These are phyloP conservation scores for Backusella luteola DNA, from an alignment of 192 early-diverging fungal genomes.

Conservation along the genomic window DNA sequence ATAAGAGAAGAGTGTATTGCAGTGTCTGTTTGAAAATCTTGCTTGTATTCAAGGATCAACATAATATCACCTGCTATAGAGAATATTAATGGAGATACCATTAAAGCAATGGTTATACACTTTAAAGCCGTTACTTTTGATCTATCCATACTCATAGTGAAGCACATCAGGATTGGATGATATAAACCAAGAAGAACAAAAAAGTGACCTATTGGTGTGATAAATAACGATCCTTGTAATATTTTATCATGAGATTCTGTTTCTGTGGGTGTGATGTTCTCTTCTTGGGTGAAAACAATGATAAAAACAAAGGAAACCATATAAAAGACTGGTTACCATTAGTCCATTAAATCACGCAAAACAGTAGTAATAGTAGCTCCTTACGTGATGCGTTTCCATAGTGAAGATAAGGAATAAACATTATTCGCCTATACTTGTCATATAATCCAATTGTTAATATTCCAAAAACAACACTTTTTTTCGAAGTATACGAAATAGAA, in stretches of 20 bases:
- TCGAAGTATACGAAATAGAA: background rate
- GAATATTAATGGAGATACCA: background rate
- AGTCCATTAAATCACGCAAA: background rate
- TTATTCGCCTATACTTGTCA: background rate
- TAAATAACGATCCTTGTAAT: background rate
- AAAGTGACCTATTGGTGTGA: background rate
- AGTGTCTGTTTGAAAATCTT: background rate
- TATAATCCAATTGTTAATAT: background rate
- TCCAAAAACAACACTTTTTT: background rate
- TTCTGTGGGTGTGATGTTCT: background rate
- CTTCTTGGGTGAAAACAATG: background rate
- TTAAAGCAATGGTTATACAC: background rate
- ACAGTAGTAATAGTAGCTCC: background rate
- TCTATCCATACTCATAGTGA: background rate
- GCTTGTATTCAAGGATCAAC: background rate
- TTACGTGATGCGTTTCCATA: background rate
- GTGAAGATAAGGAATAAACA: background rate
- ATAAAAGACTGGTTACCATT: background rate
- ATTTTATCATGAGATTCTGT: background rate
- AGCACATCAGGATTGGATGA: background rate
- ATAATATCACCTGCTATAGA: background rate
- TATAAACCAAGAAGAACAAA: conserved; percentile 1
- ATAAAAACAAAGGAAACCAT: background rate
- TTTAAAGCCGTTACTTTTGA: background rate
- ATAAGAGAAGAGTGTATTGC: background rate